Percentiles rank a stretch among this genome's conserved stretches.
These are phyloP conservation scores for Quercus tomentella DNA, from an alignment of 331 rosid genomes.

Conservation along the genomic window DNA sequence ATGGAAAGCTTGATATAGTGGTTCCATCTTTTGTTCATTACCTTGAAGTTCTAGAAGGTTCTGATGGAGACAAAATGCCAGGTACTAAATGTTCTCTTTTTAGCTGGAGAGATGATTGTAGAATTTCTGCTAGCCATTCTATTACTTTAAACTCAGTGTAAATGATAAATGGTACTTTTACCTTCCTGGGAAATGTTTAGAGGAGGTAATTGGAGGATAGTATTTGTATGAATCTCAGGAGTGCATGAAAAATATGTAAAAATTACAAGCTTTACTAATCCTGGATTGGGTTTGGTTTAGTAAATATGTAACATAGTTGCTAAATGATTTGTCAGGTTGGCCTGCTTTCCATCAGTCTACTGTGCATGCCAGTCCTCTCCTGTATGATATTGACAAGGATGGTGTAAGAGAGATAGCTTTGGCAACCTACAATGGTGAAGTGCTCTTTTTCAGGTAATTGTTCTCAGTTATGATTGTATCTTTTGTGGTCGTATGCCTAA, in stretches of 20 bases:
- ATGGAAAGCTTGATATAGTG: slow-evolving; percentile 94
- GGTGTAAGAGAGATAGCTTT: slow-evolving; percentile 93
- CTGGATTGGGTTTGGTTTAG: neutral
- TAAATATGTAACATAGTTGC: slow-evolving; percentile 1
- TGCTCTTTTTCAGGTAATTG: slow-evolving; percentile 87
- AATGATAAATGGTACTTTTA: neutral
- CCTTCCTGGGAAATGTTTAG: neutral
- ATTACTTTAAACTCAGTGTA: neutral
- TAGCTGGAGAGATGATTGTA: neutral
- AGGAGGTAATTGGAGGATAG: no score
- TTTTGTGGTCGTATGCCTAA: neutral
- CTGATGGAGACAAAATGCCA: slow-evolving; percentile 94
- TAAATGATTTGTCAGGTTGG: slow-evolving; percentile 70
- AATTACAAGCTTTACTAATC: neutral
- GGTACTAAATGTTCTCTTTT: slow-evolving; percentile 40
- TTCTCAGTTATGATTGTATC: neutral
- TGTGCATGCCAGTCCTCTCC: slow-evolving; percentile 91
- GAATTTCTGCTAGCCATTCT: neutral
- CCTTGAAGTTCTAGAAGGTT: slow-evolving; percentile 93
- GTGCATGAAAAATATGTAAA: neutral
- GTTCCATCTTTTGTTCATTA: slow-evolving; percentile 96
- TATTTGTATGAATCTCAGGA: no score
- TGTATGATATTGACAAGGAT: slow-evolving; percentile 94
- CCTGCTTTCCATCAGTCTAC: slow-evolving; percentile 99
- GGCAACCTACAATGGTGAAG: slow-evolving; percentile 98